phyloP scores from a whole-genome alignment of 176 grass and related monocot species.

The Zoysia pacifica region DNA sequence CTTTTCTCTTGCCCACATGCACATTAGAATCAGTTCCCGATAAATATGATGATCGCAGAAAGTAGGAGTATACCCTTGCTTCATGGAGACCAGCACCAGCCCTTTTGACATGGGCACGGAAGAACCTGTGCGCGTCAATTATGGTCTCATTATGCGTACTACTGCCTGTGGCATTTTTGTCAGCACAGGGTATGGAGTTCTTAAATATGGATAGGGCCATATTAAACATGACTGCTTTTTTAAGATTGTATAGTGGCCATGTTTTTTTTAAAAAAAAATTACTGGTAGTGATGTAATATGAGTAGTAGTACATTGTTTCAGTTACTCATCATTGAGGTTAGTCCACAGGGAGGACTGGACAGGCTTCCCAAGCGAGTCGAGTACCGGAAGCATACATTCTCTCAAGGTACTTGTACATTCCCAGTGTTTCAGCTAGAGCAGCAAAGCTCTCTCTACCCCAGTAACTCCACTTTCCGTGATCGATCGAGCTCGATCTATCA shows the following conservation, averaged over 20 bases:
- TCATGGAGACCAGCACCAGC: conserved; percentile 40
- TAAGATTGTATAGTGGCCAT: too few species aligned
- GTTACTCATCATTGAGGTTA: conserved; percentile 2
- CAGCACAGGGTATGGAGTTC: conserved; percentile 18
- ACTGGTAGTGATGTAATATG: too few species aligned
- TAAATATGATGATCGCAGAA: conserved; percentile 43
- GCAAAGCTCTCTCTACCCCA: too few species aligned
- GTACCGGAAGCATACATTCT: conserved; percentile 50
- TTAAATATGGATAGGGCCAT: not conserved
- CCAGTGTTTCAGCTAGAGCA: too few species aligned
- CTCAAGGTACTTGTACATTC: conserved; percentile 40
- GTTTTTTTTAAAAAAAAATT: too few species aligned
- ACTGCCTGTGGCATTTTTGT: conserved; percentile 25
- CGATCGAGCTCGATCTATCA: too few species aligned
- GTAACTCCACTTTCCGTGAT: too few species aligned
- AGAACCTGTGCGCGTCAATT: conserved; percentile 34
- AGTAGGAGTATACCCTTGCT: conserved; percentile 18
- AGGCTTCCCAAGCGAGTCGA: conserved; percentile 47
- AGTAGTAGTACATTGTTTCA: not conserved
- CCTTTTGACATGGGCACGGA: conserved; percentile 44
- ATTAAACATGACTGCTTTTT: too few species aligned
- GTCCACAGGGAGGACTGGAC: conserved; percentile 49
- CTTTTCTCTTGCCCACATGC: conserved; percentile 55
- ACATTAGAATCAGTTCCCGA: conserved; percentile 43
- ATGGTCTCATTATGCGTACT: conserved; percentile 36